Evolutionary conservation across 2,329 filamentous ascomycete genomes (phyloP).

Genomic region (Allantophomopsis lycopodina): DNA sequence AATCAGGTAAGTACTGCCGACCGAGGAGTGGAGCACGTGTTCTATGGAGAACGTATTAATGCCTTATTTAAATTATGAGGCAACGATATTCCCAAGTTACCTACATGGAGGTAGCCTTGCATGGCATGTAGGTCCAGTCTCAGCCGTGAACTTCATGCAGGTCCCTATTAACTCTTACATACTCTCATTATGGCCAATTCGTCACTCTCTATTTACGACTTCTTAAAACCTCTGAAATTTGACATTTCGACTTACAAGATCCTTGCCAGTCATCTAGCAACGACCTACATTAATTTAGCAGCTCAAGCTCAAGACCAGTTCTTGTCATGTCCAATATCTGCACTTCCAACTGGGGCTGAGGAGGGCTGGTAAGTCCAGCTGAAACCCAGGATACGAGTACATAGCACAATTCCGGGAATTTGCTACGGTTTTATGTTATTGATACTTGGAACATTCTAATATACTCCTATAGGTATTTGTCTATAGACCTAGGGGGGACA

Average conservation of each 20-base stretch:
- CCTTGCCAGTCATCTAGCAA: slow-evolving; percentile 32
- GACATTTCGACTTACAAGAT: slow-evolving; percentile 28
- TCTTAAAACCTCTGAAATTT: slow-evolving; percentile 35
- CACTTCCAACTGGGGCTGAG: slow-evolving; percentile 31
- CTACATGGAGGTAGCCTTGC: no score
- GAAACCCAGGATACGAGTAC: slow-evolving; percentile 1
- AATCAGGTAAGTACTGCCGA: no score
- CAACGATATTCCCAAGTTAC: no score
- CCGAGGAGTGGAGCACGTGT: no score
- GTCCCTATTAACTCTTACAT: no score
- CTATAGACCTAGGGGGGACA: slow-evolving; percentile 55
- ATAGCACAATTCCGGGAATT: background rate
- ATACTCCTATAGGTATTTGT: slow-evolving; percentile 32
- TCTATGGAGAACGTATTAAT: no score
- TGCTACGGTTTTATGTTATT: no score
- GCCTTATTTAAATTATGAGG: no score
- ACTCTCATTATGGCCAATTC: no score
- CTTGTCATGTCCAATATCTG: slow-evolving; percentile 45
- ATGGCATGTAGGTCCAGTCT: no score
- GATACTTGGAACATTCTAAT: no score
- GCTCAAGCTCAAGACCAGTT: slow-evolving; percentile 40
- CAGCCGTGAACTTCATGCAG: no score
- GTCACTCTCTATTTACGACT: slow-evolving; percentile 18
- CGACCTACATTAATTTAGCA: slow-evolving; percentile 34
- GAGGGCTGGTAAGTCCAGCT: slow-evolving; percentile 28